Evolutionary conservation across 148 eudicot species (phyloP), one percentile per base, ranked within the genome.

Genomic region (Rhododendron molle): DNA sequence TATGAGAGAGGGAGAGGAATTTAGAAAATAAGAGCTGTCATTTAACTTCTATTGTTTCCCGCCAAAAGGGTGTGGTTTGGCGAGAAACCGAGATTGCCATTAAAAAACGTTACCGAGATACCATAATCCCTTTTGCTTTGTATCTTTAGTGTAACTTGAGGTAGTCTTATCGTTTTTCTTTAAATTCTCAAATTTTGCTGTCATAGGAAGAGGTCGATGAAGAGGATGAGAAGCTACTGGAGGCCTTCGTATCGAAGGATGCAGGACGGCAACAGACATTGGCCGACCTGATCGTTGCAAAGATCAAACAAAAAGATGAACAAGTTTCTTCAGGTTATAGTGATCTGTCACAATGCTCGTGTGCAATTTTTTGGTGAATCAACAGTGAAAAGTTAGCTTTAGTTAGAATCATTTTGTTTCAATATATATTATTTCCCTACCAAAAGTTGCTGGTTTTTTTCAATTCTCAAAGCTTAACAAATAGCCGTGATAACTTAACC

Each of bases 181-280:
- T 34, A 2, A 16, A 46, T 0, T 78, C 82, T 21, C 30, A 54
- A 52, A 49, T n/a, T 28, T 7, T 44, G 38, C 18, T 62, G 60
- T 76, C 11, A 80, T 81, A 93, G 94, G 94, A 92, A 46, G 90
- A 93, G 82, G 88, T 93, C 54, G 87, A 97, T 82, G 98, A 97
- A 89, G 98, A 92, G 15, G 99, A 94, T 60, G 98, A 93, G 87
- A 90, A 88, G 87, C 88, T 97, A 89, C 87, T 97, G 81, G 98
- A 97, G 54, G 92, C 96, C n/a, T 95, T 97, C 85, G 85, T 92
- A 46, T 93, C 93, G 0, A 94, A 88, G 86, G 91, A 92, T 83
- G 89, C 87, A 12, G 93, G 90, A 44, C 96, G 89, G 6, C 94
- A 93, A 72, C 92, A 89, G 50, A 94, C 98, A 5, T 91, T 97